Percentiles rank a stretch among this genome's conserved stretches.
These are phyloP conservation scores for Phytophthora pluvialis DNA, from an alignment of 352 stramenopile genomes.

Conservation along the genomic window DNA sequence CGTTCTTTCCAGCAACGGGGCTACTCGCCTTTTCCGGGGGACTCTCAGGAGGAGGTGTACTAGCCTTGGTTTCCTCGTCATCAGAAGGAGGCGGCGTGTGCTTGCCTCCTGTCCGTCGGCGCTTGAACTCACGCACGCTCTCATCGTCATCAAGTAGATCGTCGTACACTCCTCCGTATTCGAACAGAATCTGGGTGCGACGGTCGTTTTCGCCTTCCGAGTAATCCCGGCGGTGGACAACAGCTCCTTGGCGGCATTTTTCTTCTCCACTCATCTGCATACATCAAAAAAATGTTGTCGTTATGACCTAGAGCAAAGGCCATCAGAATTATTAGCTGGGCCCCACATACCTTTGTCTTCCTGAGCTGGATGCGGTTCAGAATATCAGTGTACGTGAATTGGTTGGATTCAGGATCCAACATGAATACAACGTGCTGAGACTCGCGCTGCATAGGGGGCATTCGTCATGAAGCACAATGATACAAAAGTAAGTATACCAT, in stretches of 20 bases:
- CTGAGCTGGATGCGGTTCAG: conserved; percentile 79
- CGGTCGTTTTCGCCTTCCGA: conserved; percentile 70
- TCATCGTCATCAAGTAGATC: conserved; percentile 72
- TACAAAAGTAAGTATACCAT: conserved; percentile 9
- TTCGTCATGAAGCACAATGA: conserved; percentile 4
- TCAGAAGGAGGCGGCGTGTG: conserved; percentile 22
- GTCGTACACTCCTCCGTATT: conserved; percentile 72
- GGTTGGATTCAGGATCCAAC: conserved; percentile 71
- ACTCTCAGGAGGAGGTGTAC: conserved; percentile 32
- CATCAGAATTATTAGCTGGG: not conserved
- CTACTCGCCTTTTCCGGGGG: conserved; percentile 29
- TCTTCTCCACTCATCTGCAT: conserved; percentile 70
- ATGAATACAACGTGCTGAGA: conserved; percentile 84
- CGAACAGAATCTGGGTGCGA: conserved; percentile 63
- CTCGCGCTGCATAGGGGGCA: conserved; percentile 38
- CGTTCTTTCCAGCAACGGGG: conserved; percentile 30
- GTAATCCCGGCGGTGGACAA: conserved; percentile 79
- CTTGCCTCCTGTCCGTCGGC: conserved; percentile 47
- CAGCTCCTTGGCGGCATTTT: conserved; percentile 77
- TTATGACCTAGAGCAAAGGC: conserved; percentile 1
- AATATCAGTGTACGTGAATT: conserved; percentile 84
- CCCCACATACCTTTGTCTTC: conserved; percentile 74
- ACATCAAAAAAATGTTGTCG: conserved; percentile 1
- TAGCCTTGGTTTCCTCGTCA: conserved; percentile 59
- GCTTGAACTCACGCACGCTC: conserved; percentile 68